Percentiles rank a stretch among this genome's conserved stretches.
Evolutionary conservation across 2,329 filamentous ascomycete species (phyloP).

Genomic region (Hypocreales sp.): DNA sequence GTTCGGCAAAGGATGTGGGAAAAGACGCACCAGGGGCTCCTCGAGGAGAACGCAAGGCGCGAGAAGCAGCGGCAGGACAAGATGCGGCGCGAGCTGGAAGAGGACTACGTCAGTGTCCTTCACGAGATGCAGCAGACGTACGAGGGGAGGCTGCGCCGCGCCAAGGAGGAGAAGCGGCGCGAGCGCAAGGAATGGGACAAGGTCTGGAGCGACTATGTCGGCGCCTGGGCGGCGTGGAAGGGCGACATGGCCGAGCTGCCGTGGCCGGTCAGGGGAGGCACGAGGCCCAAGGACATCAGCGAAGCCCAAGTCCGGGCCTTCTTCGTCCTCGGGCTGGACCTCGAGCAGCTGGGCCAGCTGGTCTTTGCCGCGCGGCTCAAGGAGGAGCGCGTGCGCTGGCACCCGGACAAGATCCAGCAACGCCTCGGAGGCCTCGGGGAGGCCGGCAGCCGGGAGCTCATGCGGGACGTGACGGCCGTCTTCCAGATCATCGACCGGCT

Average conservation of each 20-base stretch:
- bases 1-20: slow-evolving; percentile 92
- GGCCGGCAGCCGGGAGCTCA: slow-evolving; percentile 52
- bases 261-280: slow-evolving; percentile 63
- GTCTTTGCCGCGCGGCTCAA: slow-evolving; percentile 45
- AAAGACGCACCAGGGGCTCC: slow-evolving; percentile 70
- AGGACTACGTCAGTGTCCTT: slow-evolving; percentile 8
- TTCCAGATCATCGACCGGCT: slow-evolving; percentile 82
- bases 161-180: slow-evolving; percentile 43
- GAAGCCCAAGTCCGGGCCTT: slow-evolving; percentile 52
- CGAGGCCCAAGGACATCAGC: slow-evolving; percentile 35
- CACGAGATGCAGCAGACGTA: slow-evolving; percentile 45
- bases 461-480: slow-evolving; percentile 71
- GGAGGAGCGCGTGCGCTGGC: slow-evolving; percentile 80
- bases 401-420: slow-evolving; percentile 96
- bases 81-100: slow-evolving; percentile 20
- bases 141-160: slow-evolving; percentile 51
- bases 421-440: slow-evolving; percentile 64
- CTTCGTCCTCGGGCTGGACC: slow-evolving; percentile 34
- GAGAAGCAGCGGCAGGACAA: slow-evolving; percentile 38
- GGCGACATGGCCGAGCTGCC: slow-evolving; percentile 27
- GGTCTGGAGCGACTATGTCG: slow-evolving; percentile 49
- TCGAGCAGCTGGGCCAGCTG: slow-evolving; percentile 26
- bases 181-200: slow-evolving; percentile 32
- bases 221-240: slow-evolving; percentile 45
- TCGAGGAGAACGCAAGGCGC: slow-evolving; percentile 57